A percentile compares a stretch with the other conserved stretches of the same genome.
phyloP scores from a whole-genome alignment of 345 rosid species.

The Mallotus nudiflorus region DNA sequence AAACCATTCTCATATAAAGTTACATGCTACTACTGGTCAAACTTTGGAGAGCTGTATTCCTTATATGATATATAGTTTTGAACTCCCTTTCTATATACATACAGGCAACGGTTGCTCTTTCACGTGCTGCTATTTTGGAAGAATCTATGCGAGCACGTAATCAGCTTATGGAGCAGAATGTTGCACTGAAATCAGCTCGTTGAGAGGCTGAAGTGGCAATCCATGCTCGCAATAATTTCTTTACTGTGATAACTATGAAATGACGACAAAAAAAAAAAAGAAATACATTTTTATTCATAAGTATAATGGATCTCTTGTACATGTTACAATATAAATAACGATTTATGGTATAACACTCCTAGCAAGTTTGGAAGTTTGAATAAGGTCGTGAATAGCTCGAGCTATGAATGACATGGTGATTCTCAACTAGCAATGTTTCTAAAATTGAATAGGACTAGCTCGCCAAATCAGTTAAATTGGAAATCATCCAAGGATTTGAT shows the following conservation, averaged over 20 bases:
- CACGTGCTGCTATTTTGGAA: constrained; percentile 93
- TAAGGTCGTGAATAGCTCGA: too few relatives aligned
- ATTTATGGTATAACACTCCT: too few relatives aligned
- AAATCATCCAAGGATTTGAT: too few relatives aligned
- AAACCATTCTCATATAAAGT: not conserved
- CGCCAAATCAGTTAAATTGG: too few relatives aligned
- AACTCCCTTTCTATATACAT: constrained; percentile 17
- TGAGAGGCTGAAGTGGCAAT: constrained; percentile 87
- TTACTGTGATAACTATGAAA: constrained; percentile 95
- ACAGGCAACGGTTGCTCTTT: constrained; percentile 96
- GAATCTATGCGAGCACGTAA: constrained; percentile 88
- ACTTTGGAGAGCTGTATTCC: not conserved
- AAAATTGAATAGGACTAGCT: too few relatives aligned
- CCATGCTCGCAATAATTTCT: constrained; percentile 91
- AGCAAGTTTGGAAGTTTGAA: too few relatives aligned
- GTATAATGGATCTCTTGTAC: too few relatives aligned
- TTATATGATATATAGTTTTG: not conserved
- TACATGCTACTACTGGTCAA: not conserved
- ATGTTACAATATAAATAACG: too few relatives aligned
- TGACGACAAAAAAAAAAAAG: too few relatives aligned
- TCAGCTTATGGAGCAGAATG: constrained; percentile 82
- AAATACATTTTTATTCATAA: too few relatives aligned
- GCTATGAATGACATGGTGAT: too few relatives aligned
- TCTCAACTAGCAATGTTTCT: too few relatives aligned
- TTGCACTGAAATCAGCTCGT: constrained; percentile 77